These are phyloP conservation scores for Moniliophthora roreri DNA, from an alignment of 1,284 basidiomycete species.

Conservation along the genomic window DNA sequence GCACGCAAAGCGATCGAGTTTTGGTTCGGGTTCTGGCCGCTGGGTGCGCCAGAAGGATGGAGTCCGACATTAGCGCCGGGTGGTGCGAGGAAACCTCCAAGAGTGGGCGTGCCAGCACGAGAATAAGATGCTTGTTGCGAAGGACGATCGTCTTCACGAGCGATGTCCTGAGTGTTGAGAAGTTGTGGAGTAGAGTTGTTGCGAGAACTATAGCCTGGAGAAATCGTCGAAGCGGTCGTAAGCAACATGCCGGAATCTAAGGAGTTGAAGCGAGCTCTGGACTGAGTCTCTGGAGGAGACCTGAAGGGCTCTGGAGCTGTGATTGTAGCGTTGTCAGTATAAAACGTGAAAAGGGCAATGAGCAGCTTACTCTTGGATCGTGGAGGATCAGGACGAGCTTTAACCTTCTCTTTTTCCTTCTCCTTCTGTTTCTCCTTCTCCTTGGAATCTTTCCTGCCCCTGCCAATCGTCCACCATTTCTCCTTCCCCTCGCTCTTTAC, in stretches of 20 bases:
- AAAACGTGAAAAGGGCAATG: not conserved
- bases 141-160: not conserved
- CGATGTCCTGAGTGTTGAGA: not conserved
- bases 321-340: not conserved
- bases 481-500: slow-evolving; percentile 52
- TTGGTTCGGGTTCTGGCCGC: slow-evolving; percentile 36
- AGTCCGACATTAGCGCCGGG: slow-evolving; percentile 4
- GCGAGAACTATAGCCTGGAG: slow-evolving; percentile 14
- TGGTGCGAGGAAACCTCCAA: slow-evolving; percentile 30
- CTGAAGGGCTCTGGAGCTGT: slow-evolving; percentile 49
- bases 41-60: slow-evolving; percentile 12
- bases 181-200: slow-evolving; percentile 8
- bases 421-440: slow-evolving; percentile 53
- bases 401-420: slow-evolving; percentile 44
- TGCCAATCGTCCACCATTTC: slow-evolving; percentile 77
- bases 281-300: slow-evolving; percentile 26
- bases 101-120: slow-evolving; percentile 36
- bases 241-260: slow-evolving; percentile 62
- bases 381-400: slow-evolving; percentile 39
- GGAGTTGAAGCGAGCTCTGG: slow-evolving; percentile 59
- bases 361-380: slow-evolving; percentile 34
- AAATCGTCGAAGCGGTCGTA: slow-evolving; percentile 22
- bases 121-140: slow-evolving; percentile 22
- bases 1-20: slow-evolving; percentile 72
- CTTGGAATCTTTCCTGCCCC: slow-evolving; percentile 68